Evolutionary conservation across 306 rosid species (phyloP).

Genomic region (Gastrolobium bilobum): DNA sequence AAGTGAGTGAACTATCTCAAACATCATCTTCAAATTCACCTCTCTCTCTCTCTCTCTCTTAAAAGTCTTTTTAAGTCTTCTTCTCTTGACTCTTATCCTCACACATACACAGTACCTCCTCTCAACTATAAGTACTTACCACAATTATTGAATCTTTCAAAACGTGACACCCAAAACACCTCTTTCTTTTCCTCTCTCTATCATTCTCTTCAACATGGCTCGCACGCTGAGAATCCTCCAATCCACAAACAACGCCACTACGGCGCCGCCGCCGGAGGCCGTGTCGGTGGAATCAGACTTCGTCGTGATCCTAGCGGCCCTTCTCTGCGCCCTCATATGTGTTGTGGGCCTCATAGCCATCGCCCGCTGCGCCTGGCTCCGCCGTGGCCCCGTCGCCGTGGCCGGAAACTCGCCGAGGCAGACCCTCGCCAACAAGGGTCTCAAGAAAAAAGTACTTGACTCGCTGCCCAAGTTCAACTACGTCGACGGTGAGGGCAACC

Average conservation of each 20-base stretch:
- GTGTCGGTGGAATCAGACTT: slow-evolving; percentile 68
- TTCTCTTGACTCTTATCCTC: slow-evolving; percentile 41
- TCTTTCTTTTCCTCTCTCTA: background rate
- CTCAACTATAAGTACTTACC: slow-evolving; percentile 50
- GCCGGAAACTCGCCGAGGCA: background rate
- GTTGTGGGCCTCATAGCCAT: slow-evolving; percentile 77
- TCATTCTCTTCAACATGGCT: slow-evolving; percentile 51
- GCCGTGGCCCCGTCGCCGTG: slow-evolving; percentile 46
- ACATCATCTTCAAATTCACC: no score
- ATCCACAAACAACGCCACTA: slow-evolving; percentile 30
- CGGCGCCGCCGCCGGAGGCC: slow-evolving; percentile 62
- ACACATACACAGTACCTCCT: background rate
- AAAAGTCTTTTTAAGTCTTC: slow-evolving; percentile 7
- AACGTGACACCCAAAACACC: slow-evolving; percentile 26
- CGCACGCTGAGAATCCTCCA: slow-evolving; percentile 55
- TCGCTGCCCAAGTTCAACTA: slow-evolving; percentile 72
- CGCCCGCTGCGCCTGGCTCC: slow-evolving; percentile 82
- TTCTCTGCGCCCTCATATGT: slow-evolving; percentile 82
- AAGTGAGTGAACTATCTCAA: no score
- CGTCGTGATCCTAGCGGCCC: slow-evolving; percentile 77
- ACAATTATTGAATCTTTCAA: background rate
- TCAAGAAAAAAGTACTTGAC: slow-evolving; percentile 76
- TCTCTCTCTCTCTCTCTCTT: no score
- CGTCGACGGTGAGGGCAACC: slow-evolving; percentile 2
- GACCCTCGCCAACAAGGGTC: slow-evolving; percentile 63